Evolutionary conservation across 306 rosid genomes (phyloP).

Genomic region (Canavalia ensiformis): DNA sequence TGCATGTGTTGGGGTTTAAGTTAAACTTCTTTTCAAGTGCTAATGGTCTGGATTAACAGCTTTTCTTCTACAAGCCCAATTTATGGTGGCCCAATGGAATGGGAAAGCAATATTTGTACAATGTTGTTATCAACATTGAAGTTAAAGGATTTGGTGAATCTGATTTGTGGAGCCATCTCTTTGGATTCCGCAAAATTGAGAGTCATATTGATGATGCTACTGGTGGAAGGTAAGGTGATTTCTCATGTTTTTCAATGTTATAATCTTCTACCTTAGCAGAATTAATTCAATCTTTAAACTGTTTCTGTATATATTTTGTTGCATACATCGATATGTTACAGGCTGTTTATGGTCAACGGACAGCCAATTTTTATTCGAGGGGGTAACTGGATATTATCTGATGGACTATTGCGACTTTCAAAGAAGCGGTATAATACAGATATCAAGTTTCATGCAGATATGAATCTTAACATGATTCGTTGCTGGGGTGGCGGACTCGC

Average conservation of each 20-base stretch:
- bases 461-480: slow-evolving; percentile 97
- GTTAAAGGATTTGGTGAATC: slow-evolving; percentile 90
- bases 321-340: slow-evolving; percentile 45
- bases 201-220: slow-evolving; percentile 82
- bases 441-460: slow-evolving; percentile 92
- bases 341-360: slow-evolving; percentile 97
- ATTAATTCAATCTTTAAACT: slow-evolving; percentile 25
- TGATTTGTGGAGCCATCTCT: slow-evolving; percentile 82
- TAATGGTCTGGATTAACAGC: slow-evolving; percentile 67
- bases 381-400: slow-evolving; percentile 98
- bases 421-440: slow-evolving; percentile 85
- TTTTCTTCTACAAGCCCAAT: slow-evolving; percentile 85
- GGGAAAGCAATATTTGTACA: slow-evolving; percentile 92
- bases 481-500: slow-evolving; percentile 99
- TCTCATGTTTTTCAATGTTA: not conserved
- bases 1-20: slow-evolving; percentile 34
- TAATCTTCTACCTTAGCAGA: slow-evolving; percentile 9
- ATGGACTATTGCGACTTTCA: slow-evolving; percentile 90
- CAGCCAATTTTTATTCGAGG: slow-evolving; percentile 90
- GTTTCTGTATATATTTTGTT: slow-evolving; percentile 33
- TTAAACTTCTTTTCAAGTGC: slow-evolving; percentile 42
- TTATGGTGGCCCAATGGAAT: slow-evolving; percentile 99
- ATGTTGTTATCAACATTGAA: slow-evolving; percentile 70
- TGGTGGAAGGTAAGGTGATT: slow-evolving; percentile 78
- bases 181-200: slow-evolving; percentile 94